Percentiles rank a stretch among this genome's conserved stretches.
Conservation (phyloP, 441 rosid genomes). For the Erysimum cheiri region DNA sequence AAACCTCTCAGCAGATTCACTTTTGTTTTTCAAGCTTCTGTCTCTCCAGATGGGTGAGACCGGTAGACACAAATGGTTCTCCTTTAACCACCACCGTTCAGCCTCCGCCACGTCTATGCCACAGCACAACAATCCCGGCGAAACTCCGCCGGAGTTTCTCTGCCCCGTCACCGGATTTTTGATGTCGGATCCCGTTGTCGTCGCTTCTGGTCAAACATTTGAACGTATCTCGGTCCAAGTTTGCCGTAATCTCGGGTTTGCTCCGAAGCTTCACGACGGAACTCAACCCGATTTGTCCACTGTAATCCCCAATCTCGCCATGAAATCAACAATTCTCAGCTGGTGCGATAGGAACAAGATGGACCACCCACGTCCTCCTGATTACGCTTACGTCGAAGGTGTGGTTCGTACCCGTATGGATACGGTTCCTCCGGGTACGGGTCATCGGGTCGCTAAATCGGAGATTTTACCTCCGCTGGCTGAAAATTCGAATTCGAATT, state of each 20-base stretch:
- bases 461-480: constrained; percentile 68
- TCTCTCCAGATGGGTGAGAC: constrained; percentile 61
- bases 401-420: constrained; percentile 49
- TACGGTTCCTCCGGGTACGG: constrained; percentile 43
- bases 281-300: constrained; percentile 55
- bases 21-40: background rate
- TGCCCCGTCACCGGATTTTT: constrained; percentile 58
- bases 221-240: constrained; percentile 62
- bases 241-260: constrained; percentile 53
- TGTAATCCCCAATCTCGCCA: constrained; percentile 56
- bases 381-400: constrained; percentile 47
- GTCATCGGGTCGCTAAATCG: constrained; percentile 60
- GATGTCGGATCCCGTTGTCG: constrained; percentile 69
- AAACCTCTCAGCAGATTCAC: constrained; percentile 15
- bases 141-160: constrained; percentile 55
- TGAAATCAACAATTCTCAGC: constrained; percentile 55
- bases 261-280: constrained; percentile 55
- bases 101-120: constrained; percentile 40
- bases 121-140: constrained; percentile 29
- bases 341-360: constrained; percentile 53
- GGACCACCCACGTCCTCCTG: constrained; percentile 47
- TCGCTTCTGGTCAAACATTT: constrained; percentile 69
- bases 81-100: constrained; percentile 55
- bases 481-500: constrained; percentile 37
- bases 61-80: constrained; percentile 75